These are phyloP conservation scores for Aspergillus egyptiacus DNA, from an alignment of 495 filamentous ascomycete species.

Conservation along the genomic window DNA sequence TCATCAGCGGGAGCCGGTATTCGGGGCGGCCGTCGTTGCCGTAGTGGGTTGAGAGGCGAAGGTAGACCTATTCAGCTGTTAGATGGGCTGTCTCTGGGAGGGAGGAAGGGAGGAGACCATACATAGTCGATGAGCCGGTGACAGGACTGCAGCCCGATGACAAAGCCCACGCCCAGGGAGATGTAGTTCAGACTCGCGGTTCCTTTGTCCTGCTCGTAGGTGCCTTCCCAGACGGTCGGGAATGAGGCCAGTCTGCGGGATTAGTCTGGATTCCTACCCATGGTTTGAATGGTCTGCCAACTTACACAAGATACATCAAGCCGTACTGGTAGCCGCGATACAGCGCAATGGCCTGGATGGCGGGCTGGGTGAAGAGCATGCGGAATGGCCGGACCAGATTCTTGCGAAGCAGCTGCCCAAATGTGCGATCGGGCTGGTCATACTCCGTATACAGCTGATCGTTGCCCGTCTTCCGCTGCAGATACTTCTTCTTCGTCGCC, in stretches of 20 bases:
- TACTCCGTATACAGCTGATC: slow-evolving; percentile 1
- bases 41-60: slow-evolving; percentile 1
- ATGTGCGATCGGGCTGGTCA: slow-evolving; percentile 5
- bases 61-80: slow-evolving; percentile 1
- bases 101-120: background rate
- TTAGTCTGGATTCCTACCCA: too few species aligned
- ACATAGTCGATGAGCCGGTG: slow-evolving; percentile 6
- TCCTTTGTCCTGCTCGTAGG: slow-evolving; percentile 6
- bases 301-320: slow-evolving; percentile 14
- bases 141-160: slow-evolving; percentile 12
- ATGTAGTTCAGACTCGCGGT: slow-evolving; percentile 12
- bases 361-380: slow-evolving; percentile 13
- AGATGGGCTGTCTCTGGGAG: background rate
- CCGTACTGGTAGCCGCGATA: slow-evolving; percentile 15
- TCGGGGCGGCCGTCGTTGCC: slow-evolving; percentile 10
- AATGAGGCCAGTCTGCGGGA: slow-evolving; percentile 8
- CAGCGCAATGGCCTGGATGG: slow-evolving; percentile 7
- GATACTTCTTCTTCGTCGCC: slow-evolving; percentile 9
- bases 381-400: slow-evolving; percentile 9
- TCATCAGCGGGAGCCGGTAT: slow-evolving; percentile 15
- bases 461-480: slow-evolving; percentile 3
- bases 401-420: slow-evolving; percentile 1
- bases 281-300: too few species aligned
- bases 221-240: slow-evolving; percentile 12
- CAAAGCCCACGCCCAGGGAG: slow-evolving; percentile 12